A percentile compares a stretch with the other conserved stretches of the same genome.
These are phyloP conservation scores for Meyerozyma sp. DNA, from an alignment of 1,139 yeast species.

Conservation along the genomic window DNA sequence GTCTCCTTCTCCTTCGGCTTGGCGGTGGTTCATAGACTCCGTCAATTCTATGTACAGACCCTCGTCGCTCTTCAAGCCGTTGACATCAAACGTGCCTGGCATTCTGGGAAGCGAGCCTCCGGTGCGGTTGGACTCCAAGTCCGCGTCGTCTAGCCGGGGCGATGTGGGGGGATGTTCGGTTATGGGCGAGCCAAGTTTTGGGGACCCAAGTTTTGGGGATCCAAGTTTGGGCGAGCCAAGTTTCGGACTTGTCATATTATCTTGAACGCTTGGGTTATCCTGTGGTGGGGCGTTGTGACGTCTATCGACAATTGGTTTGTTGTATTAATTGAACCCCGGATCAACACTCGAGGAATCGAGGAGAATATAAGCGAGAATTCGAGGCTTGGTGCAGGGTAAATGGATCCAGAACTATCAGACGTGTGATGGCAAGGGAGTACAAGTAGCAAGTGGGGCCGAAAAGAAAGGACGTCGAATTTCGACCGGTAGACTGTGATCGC, in stretches of 20 bases:
- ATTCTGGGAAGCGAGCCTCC: constrained; percentile 37
- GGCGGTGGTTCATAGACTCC: constrained; percentile 10
- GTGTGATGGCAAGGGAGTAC: not conserved
- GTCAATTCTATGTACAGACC: constrained; percentile 18
- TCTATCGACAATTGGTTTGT: not conserved
- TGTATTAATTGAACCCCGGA: not conserved
- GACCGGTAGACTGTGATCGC: not conserved
- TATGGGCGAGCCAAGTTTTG: not conserved
- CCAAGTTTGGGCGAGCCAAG: not conserved
- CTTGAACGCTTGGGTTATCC: not conserved
- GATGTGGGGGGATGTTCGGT: not conserved
- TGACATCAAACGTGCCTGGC: constrained; percentile 58
- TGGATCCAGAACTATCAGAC: not conserved
- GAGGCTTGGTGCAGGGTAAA: not conserved
- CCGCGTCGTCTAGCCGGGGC: not conserved
- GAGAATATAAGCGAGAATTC: not conserved
- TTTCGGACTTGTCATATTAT: not conserved
- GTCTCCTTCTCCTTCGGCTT: not conserved
- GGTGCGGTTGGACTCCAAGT: not conserved
- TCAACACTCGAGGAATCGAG: not conserved
- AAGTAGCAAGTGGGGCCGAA: not conserved
- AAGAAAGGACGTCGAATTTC: constrained; percentile 1
- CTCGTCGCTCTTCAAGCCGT: constrained; percentile 33
- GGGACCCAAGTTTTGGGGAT: not conserved
- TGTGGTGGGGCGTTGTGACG: not conserved